phyloP scores from a whole-genome alignment of 805 yeast genomes.

The Pichia eremophila region DNA sequence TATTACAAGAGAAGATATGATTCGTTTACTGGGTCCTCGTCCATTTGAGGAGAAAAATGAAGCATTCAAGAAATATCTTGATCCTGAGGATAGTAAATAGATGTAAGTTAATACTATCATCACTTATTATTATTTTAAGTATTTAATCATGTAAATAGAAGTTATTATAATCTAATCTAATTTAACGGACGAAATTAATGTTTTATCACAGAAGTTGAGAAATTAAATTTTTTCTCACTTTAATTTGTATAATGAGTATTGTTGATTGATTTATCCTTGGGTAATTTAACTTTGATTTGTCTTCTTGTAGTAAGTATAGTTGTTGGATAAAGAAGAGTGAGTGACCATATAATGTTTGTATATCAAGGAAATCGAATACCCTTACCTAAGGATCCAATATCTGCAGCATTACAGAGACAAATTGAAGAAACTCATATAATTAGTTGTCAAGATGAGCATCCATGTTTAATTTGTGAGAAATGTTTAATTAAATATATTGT shows the following conservation, averaged over 20 bases:
- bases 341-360: neutral
- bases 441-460: neutral
- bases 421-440: neutral
- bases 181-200: too few species aligned
- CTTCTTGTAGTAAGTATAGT: too few species aligned
- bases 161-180: too few species aligned
- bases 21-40: conserved; percentile 77
- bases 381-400: neutral
- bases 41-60: conserved; percentile 88
- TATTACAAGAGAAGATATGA: conserved; percentile 89
- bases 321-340: neutral
- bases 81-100: conserved; percentile 12
- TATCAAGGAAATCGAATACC: neutral
- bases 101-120: neutral
- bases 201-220: too few species aligned
- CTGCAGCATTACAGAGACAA: neutral
- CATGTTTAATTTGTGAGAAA: conserved; percentile 1
- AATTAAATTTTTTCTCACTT: too few species aligned
- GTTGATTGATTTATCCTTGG: too few species aligned
- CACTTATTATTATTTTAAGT: neutral
- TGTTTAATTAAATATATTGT: neutral
- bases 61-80: conserved; percentile 69
- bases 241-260: too few species aligned
- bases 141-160: neutral
- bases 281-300: too few species aligned